phyloP scores from a whole-genome alignment of 441 rosid species.

The Euphorbia celastroides region DNA sequence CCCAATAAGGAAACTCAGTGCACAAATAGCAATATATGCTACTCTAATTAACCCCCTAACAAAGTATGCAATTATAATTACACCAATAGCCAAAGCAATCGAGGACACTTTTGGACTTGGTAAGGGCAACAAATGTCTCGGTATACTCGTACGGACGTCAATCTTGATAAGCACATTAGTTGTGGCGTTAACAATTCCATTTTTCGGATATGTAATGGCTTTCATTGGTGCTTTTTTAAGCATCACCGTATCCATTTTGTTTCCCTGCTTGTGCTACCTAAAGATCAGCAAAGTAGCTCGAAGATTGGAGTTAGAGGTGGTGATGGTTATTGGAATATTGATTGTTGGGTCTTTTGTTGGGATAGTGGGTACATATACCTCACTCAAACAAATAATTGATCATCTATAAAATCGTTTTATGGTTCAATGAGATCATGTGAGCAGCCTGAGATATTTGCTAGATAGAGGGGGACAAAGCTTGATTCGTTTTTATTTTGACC shows the following conservation, averaged over 20 bases:
- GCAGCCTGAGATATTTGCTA: too few relatives aligned
- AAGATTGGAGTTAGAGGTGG: slow-evolving; percentile 31
- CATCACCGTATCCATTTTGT: slow-evolving; percentile 35
- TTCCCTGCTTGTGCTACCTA: slow-evolving; percentile 60
- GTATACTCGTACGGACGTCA: slow-evolving; percentile 41
- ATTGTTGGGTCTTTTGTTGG: slow-evolving; percentile 30
- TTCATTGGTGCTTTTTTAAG: slow-evolving; percentile 56
- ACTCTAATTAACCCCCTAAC: slow-evolving; percentile 61
- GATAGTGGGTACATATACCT: slow-evolving; percentile 39
- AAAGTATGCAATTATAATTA: slow-evolving; percentile 51
- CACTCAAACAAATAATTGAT: slow-evolving; percentile 40
- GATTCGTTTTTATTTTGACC: too few relatives aligned
- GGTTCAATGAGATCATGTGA: too few relatives aligned
- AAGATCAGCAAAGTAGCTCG: slow-evolving; percentile 32
- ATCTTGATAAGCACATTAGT: slow-evolving; percentile 46
- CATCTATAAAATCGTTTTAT: slow-evolving; percentile 27
- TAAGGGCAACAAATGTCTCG: slow-evolving; percentile 22
- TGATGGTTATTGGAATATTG: slow-evolving; percentile 31
- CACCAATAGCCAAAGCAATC: slow-evolving; percentile 49
- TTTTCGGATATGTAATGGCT: slow-evolving; percentile 63
- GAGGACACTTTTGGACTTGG: slow-evolving; percentile 29
- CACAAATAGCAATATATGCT: slow-evolving; percentile 54
- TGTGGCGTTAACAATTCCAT: slow-evolving; percentile 53
- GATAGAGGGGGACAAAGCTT: too few relatives aligned
- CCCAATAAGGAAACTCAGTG: slow-evolving; percentile 37